These are phyloP conservation scores for Wallacemonas sp. DNA, from an alignment of 208 protist species.

Conservation along the genomic window DNA sequence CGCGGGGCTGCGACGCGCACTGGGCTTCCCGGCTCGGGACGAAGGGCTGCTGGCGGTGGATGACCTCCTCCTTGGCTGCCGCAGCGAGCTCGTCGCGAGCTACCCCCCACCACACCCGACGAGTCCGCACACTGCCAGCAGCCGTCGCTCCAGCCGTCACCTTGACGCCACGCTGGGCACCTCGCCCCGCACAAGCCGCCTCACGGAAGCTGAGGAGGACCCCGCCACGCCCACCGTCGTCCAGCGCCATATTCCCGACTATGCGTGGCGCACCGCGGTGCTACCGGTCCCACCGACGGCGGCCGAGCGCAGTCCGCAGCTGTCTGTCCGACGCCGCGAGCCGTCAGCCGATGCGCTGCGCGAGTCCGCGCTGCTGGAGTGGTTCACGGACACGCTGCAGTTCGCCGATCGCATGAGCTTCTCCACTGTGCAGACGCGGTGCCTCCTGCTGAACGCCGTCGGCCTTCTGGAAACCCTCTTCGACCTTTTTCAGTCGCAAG, in stretches of 20 bases:
- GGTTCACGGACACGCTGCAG: constrained; percentile 66
- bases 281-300: neutral
- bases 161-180: neutral
- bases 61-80: neutral
- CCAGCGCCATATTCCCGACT: neutral
- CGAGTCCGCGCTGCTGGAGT: constrained; percentile 55
- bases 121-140: neutral
- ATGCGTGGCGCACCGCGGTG: neutral
- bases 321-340: constrained; percentile 1
- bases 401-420: constrained; percentile 45
- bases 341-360: constrained; percentile 32
- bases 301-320: neutral
- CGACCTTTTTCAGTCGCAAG: neutral
- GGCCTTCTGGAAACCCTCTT: constrained; percentile 45
- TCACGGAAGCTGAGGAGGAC: constrained; percentile 9
- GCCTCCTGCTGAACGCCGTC: constrained; percentile 58
- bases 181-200: too few species aligned
- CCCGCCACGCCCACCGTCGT: neutral
- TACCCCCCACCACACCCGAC: neutral
- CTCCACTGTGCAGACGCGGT: constrained; percentile 54
- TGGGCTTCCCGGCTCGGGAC: constrained; percentile 25
- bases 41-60: constrained; percentile 1
- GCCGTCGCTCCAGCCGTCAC: neutral
- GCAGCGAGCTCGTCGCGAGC: neutral
- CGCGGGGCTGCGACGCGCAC: constrained; percentile 22